Percentiles rank a stretch among this genome's conserved stretches.
Evolutionary conservation across 208 protist genomes (phyloP).

Genomic region (Leishmania tropica): DNA sequence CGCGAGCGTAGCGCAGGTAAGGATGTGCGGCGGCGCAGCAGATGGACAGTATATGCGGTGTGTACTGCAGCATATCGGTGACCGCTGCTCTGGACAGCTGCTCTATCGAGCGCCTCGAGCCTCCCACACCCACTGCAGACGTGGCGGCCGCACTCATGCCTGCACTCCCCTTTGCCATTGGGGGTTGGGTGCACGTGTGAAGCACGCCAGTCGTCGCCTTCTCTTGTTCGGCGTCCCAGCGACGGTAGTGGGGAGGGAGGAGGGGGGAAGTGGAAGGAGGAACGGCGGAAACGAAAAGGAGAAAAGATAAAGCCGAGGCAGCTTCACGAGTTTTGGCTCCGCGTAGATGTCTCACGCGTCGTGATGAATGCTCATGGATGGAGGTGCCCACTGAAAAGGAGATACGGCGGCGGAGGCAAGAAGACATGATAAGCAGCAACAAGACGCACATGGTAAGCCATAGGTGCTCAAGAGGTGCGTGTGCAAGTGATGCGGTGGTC

Average conservation of each 20-base stretch:
- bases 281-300: neutral
- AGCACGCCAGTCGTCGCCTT: neutral
- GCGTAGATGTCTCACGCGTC: neutral
- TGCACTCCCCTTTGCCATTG: neutral
- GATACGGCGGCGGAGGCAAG: neutral
- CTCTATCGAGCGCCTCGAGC: neutral
- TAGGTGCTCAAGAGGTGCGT: neutral
- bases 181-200: neutral
- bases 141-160: neutral
- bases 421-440: neutral
- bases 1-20: constrained; percentile 21
- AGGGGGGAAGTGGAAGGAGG: neutral
- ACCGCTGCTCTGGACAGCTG: constrained; percentile 5
- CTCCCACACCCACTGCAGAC: neutral
- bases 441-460: neutral
- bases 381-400: neutral
- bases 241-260: neutral
- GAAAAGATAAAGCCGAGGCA: neutral
- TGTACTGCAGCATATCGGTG: constrained; percentile 21
- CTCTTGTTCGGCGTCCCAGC: neutral
- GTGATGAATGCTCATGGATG: neutral
- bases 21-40: constrained; percentile 23
- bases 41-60: constrained; percentile 21
- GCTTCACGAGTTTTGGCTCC: neutral
- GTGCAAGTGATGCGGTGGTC: neutral